Base-by-base conservation (phyloP, 129 eudicot genomes). In the Ambrosia trifida region DNA sequence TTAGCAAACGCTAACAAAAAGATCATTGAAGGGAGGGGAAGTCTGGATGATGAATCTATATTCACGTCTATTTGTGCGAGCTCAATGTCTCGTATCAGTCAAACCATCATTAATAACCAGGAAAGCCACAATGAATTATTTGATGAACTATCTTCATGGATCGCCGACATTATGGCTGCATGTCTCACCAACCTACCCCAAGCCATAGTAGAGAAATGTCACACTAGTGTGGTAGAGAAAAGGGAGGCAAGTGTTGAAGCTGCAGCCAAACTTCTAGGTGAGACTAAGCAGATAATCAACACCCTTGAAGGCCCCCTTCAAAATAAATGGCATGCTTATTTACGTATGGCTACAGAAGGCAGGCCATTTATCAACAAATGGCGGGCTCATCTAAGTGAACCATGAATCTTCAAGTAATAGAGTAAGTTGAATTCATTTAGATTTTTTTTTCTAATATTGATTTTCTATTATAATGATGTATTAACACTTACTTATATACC, bases 51-150 rank as follows among this genome's bases (percentile, higher is more conserved):
- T 12, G 4, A 67, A 2, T 47, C 58, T 2, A 13, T 6, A 13
- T 14, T 0, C 13, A 30, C 1, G 40, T 46, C 8, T 47, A 30
- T 45, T 66, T 30, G 56, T 31, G 85, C 85, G 12, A 73, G 76
- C 74, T 76, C 88, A 20, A 84, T 84, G 88, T 76, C 69, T 50
- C 49, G 75, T 70, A 51, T 84, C 35, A 32, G 43, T 14, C 19
- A 40, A 64, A 84, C 72, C 4, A 19, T 77, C 14, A 12, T 3
- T 35, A 13, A 1, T 54, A 61, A 20, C 14, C 2, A 13, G 0
- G 7, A 12, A 31, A 63, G 18, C 35, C 44, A 24, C 74, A 70
- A 64, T 16, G n/a, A 18, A 3, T 6, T 80, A 11, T 80, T 80
- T 53, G 53, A 41, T 0, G 16, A 63, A 7, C 11, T 84, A 40